These are phyloP conservation scores for Termitomyces titanicus DNA, from an alignment of 768 basidiomycete species.

Conservation along the genomic window DNA sequence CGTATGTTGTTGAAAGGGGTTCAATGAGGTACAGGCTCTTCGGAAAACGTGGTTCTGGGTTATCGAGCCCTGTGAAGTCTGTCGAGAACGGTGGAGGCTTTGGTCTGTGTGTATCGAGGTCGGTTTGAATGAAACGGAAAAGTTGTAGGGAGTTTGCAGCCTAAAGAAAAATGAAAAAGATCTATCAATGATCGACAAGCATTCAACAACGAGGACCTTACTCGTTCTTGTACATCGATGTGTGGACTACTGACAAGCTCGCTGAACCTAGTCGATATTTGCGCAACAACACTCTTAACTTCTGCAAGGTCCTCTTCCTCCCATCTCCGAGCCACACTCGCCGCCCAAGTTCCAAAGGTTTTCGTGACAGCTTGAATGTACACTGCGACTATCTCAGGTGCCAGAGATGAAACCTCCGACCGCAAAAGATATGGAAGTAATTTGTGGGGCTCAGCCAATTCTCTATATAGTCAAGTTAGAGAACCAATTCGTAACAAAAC, in stretches of 20 bases:
- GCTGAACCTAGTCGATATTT: constrained; percentile 53
- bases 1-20: constrained; percentile 73
- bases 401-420: constrained; percentile 49
- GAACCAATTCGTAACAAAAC: background rate
- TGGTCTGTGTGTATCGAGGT: constrained; percentile 56
- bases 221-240: constrained; percentile 92
- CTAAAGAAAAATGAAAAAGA: constrained; percentile 31
- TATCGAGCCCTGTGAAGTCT: constrained; percentile 32
- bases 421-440: constrained; percentile 68
- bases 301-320: constrained; percentile 64
- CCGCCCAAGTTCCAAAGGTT: constrained; percentile 83
- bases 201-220: constrained; percentile 26
- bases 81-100: constrained; percentile 31
- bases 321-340: constrained; percentile 76
- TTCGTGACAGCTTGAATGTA: constrained; percentile 85
- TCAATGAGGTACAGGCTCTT: constrained; percentile 86
- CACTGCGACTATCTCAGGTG: constrained; percentile 65
- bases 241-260: constrained; percentile 60
- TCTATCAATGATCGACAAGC: constrained; percentile 5
- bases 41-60: constrained; percentile 61
- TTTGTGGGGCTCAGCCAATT: constrained; percentile 75
- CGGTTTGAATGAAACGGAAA: constrained; percentile 72
- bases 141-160: constrained; percentile 79
- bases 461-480: constrained; percentile 37
- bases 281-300: constrained; percentile 60